Base-by-base conservation (phyloP, 2,329 filamentous ascomycete species). In the Sporothrix humicola region DNA sequence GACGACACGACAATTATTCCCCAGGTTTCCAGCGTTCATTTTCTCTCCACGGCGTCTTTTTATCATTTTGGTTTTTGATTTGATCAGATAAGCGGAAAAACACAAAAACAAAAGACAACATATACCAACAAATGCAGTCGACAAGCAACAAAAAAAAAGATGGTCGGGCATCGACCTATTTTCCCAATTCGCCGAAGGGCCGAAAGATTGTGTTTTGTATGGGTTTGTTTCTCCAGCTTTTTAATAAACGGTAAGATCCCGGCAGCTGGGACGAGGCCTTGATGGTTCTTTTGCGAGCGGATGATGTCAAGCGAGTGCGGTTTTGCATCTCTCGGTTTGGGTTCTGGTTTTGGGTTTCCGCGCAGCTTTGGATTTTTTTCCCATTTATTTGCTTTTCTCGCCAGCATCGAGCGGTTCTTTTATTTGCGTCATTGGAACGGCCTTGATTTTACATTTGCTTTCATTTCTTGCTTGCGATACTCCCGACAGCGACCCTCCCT, bases 321-420 rank as follows among this genome's bases (percentile, higher is more conserved):
- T 12, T 52, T 69, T 69, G 65, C 65, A 68, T 69, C 15, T 42
- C 26, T 23, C 50, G 5, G 65, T 42, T 70, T 59, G 63, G 31
- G 37, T 65, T 65, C n/a, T 15, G 26, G 20, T 69, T 69, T 69
- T 42, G 66, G 66, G 66, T 20, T 69, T 69, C 66, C 54, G 58
- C 61, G 37, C 52, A 54, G 52, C 31, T 44, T 9, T 66, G 44
- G 54, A 2, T 2, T 52, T 61, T 69, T 37, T 37, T 69, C 37
- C 61, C 61, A 2, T 17, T 66, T 42, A n/a, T 52, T 72, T 65
- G 58, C 42, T 71, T 58, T 58, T 56, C 6, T 48, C 52, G 3
- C 85, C 85, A 1, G 84, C 83, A 6, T 81, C 81, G 48, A 86
- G 76, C 2, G 84, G 83, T 26, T 48, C 42, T 9, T 15, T 48